phyloP scores from a whole-genome alignment of 192 early-diverging fungal species.

The Martensiomyces pterosporus region DNA sequence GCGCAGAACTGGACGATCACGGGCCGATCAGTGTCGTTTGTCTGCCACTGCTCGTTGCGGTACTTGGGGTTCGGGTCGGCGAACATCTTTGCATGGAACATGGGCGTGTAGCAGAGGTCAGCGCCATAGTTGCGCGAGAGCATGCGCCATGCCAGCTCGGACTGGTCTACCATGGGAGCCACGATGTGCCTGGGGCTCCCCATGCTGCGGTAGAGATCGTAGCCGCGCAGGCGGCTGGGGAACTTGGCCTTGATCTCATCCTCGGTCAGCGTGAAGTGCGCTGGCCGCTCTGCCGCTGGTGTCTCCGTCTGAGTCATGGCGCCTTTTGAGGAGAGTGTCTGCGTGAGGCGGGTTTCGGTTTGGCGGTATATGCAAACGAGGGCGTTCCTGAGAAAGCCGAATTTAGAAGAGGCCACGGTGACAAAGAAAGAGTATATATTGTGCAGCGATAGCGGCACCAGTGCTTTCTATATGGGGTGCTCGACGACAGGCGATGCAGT shows the following conservation, averaged over 20 bases:
- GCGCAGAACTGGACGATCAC: conserved; percentile 96
- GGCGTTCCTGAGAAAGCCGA: too few relatives aligned
- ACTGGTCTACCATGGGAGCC: conserved; percentile 97
- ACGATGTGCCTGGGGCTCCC: conserved; percentile 74
- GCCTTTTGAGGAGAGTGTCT: too few relatives aligned
- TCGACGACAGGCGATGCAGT: too few relatives aligned
- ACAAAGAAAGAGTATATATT: too few relatives aligned
- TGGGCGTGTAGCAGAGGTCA: conserved; percentile 93
- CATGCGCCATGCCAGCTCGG: conserved; percentile 92
- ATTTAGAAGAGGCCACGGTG: too few relatives aligned
- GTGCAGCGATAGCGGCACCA: too few relatives aligned
- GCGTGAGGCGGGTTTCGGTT: too few relatives aligned
- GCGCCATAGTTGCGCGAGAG: conserved; percentile 83
- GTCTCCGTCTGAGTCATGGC: conserved; percentile 37
- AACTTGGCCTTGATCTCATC: conserved; percentile 47
- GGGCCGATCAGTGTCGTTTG: conserved; percentile 67
- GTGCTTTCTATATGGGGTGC: too few relatives aligned
- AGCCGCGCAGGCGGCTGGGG: conserved; percentile 64
- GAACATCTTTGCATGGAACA: conserved; percentile 94
- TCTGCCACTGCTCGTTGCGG: conserved; percentile 70
- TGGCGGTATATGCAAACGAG: too few relatives aligned
- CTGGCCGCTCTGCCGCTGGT: conserved; percentile 86
- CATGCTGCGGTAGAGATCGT: conserved; percentile 73
- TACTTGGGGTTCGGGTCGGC: conserved; percentile 61
- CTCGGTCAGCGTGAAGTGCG: conserved; percentile 63